phyloP scores from a whole-genome alignment of 176 grass and related monocot genomes.

The Triticum dicoccoides region DNA sequence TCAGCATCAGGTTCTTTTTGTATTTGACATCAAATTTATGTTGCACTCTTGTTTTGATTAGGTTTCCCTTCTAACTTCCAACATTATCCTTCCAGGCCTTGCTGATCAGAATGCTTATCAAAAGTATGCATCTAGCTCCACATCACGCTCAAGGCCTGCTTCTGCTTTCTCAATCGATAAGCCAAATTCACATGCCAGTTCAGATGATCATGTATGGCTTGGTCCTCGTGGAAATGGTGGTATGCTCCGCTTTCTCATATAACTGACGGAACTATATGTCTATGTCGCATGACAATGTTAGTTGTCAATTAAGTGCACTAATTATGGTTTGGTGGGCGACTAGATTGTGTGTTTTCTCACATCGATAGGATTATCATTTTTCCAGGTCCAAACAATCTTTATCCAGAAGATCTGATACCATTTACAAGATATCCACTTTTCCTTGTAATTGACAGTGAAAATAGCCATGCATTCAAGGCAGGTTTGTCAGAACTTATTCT shows the following conservation, averaged over 20 bases:
- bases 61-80: conserved; percentile 25
- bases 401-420: conserved; percentile 90
- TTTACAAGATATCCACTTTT: conserved; percentile 97
- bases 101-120: conserved; percentile 55
- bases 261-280: background rate
- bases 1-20: conserved; percentile 85
- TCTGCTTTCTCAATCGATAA: conserved; percentile 32
- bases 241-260: conserved; percentile 17
- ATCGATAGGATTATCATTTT: conserved; percentile 9
- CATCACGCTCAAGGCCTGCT: conserved; percentile 31
- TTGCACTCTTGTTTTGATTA: conserved; percentile 14
- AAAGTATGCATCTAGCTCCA: conserved; percentile 50
- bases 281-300: background rate
- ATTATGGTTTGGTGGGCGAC: background rate
- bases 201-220: conserved; percentile 71
- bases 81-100: conserved; percentile 48
- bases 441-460: conserved; percentile 90
- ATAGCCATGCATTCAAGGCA: conserved; percentile 99
- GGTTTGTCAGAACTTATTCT: conserved; percentile 98
- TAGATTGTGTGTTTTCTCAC: conserved; percentile 23
- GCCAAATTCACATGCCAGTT: conserved; percentile 40
- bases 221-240: conserved; percentile 84
- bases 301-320: conserved; percentile 8
- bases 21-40: conserved; percentile 28
- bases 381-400: conserved; percentile 82